Conservation (phyloP, 1,284 basidiomycete genomes). For the Meira miltonrushii region DNA sequence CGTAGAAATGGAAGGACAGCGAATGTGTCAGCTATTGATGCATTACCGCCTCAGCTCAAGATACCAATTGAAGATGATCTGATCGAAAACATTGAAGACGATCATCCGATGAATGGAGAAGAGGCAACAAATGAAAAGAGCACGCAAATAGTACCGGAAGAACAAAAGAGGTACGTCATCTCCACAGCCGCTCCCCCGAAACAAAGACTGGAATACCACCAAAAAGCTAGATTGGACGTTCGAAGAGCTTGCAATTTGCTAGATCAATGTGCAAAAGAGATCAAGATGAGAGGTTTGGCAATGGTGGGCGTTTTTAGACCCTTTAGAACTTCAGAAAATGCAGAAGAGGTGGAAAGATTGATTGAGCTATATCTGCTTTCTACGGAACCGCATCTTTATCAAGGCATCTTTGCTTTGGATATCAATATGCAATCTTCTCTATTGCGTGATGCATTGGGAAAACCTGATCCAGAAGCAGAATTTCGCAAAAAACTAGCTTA, state of each 20-base stretch:
- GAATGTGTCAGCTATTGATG: too few relatives aligned
- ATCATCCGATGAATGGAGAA: too few relatives aligned
- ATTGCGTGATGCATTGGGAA: neutral
- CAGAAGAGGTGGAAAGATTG: constrained; percentile 22
- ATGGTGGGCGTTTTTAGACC: constrained; percentile 37
- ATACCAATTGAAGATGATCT: too few relatives aligned
- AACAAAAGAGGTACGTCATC: too few relatives aligned
- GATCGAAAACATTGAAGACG: too few relatives aligned
- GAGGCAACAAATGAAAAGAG: too few relatives aligned
- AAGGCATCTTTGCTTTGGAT: constrained; percentile 24
- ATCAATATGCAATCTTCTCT: constrained; percentile 17
- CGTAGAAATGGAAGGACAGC: too few relatives aligned
- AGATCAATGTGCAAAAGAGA: constrained; percentile 8
- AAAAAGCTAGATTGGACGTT: constrained; percentile 3
- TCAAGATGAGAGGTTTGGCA: constrained; percentile 22
- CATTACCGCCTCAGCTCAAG: too few relatives aligned
- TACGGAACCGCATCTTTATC: constrained; percentile 26
- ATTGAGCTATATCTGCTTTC: constrained; percentile 35
- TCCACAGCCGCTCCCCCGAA: neutral
- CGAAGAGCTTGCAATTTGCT: neutral
- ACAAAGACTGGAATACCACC: neutral
- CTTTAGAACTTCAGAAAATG: constrained; percentile 32
- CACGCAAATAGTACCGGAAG: too few relatives aligned
- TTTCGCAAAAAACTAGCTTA: constrained; percentile 30
- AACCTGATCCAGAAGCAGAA: constrained; percentile 17